Conservation (phyloP, 306 rosid species). For the Dryas octopetala region DNA sequence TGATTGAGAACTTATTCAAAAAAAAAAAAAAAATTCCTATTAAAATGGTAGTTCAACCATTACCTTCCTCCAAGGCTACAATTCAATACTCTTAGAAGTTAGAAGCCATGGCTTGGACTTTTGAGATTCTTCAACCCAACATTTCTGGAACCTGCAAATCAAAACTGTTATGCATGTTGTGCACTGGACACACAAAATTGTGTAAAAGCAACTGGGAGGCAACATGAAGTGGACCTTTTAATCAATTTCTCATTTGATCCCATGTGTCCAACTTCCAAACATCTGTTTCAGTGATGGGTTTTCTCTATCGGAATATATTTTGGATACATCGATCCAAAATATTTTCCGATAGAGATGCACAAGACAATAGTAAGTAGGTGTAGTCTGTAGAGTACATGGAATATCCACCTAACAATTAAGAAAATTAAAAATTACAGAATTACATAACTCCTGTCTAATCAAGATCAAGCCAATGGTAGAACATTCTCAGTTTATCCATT, state of each 20-base stretch:
- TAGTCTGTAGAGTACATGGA: no score
- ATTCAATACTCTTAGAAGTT: slow-evolving; percentile 73
- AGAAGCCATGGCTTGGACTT: slow-evolving; percentile 57
- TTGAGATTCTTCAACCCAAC: slow-evolving; percentile 68
- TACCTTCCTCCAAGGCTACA: slow-evolving; percentile 82
- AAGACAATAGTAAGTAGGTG: not conserved
- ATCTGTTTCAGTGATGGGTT: slow-evolving; percentile 67
- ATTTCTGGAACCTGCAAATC: slow-evolving; percentile 57
- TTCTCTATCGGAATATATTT: slow-evolving; percentile 47
- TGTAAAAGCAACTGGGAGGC: slow-evolving; percentile 17
- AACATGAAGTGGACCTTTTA: slow-evolving; percentile 43
- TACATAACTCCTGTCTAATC: no score
- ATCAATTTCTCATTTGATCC: slow-evolving; percentile 65
- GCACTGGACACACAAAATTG: slow-evolving; percentile 18
- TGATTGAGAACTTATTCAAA: not conserved
- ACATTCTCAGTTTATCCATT: no score
- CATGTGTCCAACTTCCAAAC: slow-evolving; percentile 87
- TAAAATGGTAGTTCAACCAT: not conserved
- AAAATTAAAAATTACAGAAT: no score
- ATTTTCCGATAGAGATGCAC: slow-evolving; percentile 42
- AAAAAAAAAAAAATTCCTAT: no score
- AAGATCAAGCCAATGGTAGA: no score
- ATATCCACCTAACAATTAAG: no score
- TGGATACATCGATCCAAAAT: slow-evolving; percentile 30
- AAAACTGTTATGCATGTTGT: slow-evolving; percentile 17